Base-by-base conservation (phyloP, 2,329 filamentous ascomycete genomes). In the Ilyonectria mors-panacis region DNA sequence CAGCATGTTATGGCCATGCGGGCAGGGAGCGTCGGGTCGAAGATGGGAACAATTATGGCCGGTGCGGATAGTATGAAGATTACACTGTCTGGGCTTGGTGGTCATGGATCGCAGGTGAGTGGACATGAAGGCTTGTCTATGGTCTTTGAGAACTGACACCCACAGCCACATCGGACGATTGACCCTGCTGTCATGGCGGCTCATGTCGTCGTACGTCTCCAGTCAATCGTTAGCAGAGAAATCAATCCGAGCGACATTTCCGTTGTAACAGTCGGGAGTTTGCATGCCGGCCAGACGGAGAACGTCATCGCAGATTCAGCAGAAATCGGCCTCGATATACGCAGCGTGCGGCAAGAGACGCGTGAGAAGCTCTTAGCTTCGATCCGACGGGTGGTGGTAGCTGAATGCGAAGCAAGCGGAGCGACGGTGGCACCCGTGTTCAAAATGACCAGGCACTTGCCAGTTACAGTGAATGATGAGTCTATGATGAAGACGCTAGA, bases 351-450 rank as follows among this genome's bases (percentile, higher is more conserved):
- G 0, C 63, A 68, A 0, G 75, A 76, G 0, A 78, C 78, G 0
- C 77, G 83, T 0, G 74, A 80, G 10, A 76, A 74, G 2, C 72
- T 86, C 0, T 56, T 82, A 10, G 71, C 71, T 1, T 72, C 80
- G 0, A 81, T 86, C 13, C 72, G 75, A 59, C 73, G 81, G 1
- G 81, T 87, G 13, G 82, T 91, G 0, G 78, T 85, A 13, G 85
- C 86, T 0, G 89, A 92, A 70, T 85, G 85, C 26, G 64, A 77
- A 5, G 89, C 88, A 0, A 81, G 81, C 5, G 84, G 84, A 2
- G 82, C 82, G 0, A 78, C 6, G 4, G 23, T 17, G 4, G 55
- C 21, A 4, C 55, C 55, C 26, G 42, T 59, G 9, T 47, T 59
- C 55, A 47, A 26, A 10, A 30, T 33, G 55, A 59, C 55, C 15